These are phyloP conservation scores for Chaetomidium leptoderma DNA, from an alignment of 495 filamentous ascomycete genomes.

Conservation along the genomic window DNA sequence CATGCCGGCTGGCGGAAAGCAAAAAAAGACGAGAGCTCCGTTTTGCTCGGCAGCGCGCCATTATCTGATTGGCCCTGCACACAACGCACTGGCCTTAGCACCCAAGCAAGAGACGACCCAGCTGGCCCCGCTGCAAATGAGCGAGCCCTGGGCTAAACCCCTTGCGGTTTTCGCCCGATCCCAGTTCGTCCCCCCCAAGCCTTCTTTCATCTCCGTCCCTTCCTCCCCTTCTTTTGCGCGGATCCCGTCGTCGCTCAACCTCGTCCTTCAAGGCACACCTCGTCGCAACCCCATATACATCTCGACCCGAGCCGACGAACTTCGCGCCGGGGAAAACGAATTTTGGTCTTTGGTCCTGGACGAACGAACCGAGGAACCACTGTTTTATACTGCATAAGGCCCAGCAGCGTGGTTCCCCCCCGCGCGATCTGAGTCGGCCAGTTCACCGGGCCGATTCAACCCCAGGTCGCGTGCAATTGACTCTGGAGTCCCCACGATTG, in stretches of 20 bases:
- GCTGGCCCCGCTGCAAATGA: constrained; percentile 9
- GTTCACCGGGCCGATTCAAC: constrained; percentile 31
- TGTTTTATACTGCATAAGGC: neutral
- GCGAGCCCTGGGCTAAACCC: neutral
- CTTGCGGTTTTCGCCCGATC: constrained; percentile 4
- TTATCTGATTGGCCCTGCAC: neutral
- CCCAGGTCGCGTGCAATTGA: constrained; percentile 29
- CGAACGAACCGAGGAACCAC: neutral
- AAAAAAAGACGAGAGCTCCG: constrained; percentile 1
- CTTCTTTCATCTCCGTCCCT: constrained; percentile 10
- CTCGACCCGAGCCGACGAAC: neutral
- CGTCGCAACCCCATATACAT: neutral
- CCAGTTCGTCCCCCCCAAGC: neutral
- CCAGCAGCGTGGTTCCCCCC: constrained; percentile 7
- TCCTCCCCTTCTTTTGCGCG: neutral
- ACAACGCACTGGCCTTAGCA: neutral
- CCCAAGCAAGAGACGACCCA: neutral
- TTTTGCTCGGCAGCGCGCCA: neutral
- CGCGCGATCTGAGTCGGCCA: constrained; percentile 10
- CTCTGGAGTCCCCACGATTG: constrained; percentile 34
- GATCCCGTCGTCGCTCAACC: neutral
- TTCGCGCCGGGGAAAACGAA: neutral
- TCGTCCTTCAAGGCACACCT: neutral
- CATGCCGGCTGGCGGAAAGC: neutral
- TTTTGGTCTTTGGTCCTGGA: neutral